A percentile compares a stretch with the other conserved stretches of the same genome.
Conservation (phyloP, 805 yeast species). For the Yarrowia yakushimensis region DNA sequence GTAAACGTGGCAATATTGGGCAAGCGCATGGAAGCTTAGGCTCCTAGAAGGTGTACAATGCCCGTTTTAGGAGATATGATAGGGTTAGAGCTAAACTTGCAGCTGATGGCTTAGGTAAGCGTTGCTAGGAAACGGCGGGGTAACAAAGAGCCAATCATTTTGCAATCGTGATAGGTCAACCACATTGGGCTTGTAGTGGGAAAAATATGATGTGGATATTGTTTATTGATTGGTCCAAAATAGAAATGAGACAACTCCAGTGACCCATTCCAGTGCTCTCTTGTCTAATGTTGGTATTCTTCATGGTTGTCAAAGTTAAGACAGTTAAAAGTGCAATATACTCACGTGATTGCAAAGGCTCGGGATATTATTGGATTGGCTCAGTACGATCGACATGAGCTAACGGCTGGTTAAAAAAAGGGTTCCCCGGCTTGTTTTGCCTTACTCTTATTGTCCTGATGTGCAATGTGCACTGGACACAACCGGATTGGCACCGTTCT, state of each 20-base stretch:
- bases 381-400: background rate
- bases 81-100: background rate
- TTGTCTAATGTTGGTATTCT: too few species aligned
- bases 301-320: background rate
- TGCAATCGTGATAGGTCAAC: too few species aligned
- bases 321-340: background rate
- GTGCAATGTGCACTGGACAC: background rate
- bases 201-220: background rate
- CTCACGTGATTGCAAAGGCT: background rate
- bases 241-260: too few species aligned
- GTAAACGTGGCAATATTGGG: conserved; percentile 24
- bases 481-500: background rate
- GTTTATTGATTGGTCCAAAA: background rate
- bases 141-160: too few species aligned
- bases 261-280: too few species aligned
- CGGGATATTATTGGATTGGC: background rate
- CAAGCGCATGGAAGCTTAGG: conserved; percentile 23
- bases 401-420: background rate
- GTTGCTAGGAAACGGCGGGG: background rate
- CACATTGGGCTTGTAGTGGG: too few species aligned
- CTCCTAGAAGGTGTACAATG: conserved; percentile 4
- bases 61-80: background rate
- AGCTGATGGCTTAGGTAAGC: background rate
- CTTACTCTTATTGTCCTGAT: background rate
- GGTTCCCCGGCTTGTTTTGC: background rate